phyloP scores from a whole-genome alignment of 1,284 basidiomycete genomes.

The Coniferiporia sulphurascens region DNA sequence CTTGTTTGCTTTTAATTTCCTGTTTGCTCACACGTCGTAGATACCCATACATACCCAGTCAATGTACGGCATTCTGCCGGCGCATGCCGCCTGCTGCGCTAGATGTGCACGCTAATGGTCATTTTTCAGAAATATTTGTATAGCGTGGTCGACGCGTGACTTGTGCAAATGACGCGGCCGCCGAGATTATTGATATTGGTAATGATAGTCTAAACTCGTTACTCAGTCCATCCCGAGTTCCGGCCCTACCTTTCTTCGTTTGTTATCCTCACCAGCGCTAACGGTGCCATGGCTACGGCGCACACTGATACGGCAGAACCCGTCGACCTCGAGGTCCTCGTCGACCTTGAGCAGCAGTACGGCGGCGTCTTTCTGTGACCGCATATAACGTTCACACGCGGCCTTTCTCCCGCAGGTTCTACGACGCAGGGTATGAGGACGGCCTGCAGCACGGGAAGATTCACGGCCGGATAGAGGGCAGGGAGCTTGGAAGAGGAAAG shows the following conservation, averaged over 20 bases:
- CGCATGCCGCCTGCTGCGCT: neutral
- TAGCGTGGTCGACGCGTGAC: neutral
- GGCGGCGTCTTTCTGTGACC: conserved; percentile 11
- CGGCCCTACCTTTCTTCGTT: neutral
- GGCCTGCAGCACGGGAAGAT: conserved; percentile 83
- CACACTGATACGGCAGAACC: conserved; percentile 22
- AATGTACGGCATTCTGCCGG: conserved; percentile 1
- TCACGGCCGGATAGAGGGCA: conserved; percentile 89
- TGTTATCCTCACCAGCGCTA: neutral
- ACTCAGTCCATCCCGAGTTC: neutral
- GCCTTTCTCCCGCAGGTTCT: conserved; percentile 55
- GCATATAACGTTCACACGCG: neutral
- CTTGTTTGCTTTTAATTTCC: neutral
- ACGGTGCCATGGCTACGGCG: neutral
- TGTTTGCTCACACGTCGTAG: neutral
- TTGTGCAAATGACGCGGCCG: neutral
- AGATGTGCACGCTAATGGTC: neutral
- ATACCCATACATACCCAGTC: neutral
- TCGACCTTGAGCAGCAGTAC: conserved; percentile 53
- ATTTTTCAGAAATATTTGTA: neutral
- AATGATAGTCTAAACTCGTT: no score
- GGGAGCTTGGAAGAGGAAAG: conserved; percentile 86
- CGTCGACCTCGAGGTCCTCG: conserved; percentile 61
- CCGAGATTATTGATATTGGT: no score
- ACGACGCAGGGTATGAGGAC: conserved; percentile 68